Evolutionary conservation across 1,284 basidiomycete species (phyloP), one percentile per base, ranked within the genome.

Genomic region (Leucoagaricus sp.): DNA sequence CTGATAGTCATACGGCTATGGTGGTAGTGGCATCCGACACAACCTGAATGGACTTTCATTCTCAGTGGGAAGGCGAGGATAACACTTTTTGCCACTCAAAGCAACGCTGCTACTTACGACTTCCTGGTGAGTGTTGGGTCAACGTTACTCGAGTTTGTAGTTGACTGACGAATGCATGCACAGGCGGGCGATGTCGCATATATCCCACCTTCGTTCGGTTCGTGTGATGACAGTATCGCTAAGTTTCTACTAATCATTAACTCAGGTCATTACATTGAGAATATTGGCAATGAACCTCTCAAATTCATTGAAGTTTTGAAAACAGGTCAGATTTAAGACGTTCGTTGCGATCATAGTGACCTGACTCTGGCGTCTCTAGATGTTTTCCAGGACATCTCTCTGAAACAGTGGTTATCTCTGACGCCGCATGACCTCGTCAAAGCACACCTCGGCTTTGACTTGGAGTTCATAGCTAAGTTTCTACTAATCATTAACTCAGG

Each of bases 11-110:
- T 4, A 2, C 7, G 8, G 17, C 3, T 29, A 13, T 29, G 23
- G 46, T 49, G n/a, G 12, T 66, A 89, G 82, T 91, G 87, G 87
- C 88, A 89, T 66, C 86, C 87, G 6, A 88, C 84, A 38, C 76
- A 85, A 66, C 80, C 83, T 62, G 85, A 88, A 71, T 88, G 85
- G 85, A 79, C 74, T 55, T 85, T 81, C 70, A 84, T 72, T 70
- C 49, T 80, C 77, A 77, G 79, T 59, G 87, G 87, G 3, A 56
- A 73, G 33, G 83, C 74, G 7, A 82, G 87, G 38, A 74, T 89
- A 44, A 86, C 86, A 0, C 70, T 87, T 41, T 89, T 89, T 63
- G 86, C 84, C 1, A 72, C 82, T 1, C 73, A 77, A 56, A 75
- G 76, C 25, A 85, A 84, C 56, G 84, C 88, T 1, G 68, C 82